A percentile compares a stretch with the other conserved stretches of the same genome.
Evolutionary conservation across 257 asterid genomes (phyloP).

Genomic region (Buddleja alternifolia): DNA sequence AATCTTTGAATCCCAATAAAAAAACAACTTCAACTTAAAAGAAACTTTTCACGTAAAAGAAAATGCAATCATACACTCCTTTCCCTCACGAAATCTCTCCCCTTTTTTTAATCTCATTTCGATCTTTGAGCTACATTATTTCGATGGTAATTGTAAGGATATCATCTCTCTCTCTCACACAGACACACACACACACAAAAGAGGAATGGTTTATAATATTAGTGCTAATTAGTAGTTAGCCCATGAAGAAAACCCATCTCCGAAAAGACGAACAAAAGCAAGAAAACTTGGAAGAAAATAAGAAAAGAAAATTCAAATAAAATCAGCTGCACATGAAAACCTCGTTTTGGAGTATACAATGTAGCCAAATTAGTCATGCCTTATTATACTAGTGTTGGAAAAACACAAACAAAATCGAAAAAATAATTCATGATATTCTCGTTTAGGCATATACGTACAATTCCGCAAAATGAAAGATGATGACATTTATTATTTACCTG

Average conservation of each 20-base stretch:
- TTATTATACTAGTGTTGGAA: not conserved
- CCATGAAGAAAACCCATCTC: not conserved
- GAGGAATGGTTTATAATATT: too few species aligned
- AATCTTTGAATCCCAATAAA: slow-evolving; percentile 41
- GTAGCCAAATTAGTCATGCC: slow-evolving; percentile 29
- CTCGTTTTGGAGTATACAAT: slow-evolving; percentile 31
- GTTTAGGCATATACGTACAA: too few species aligned
- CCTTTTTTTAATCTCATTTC: slow-evolving; percentile 34
- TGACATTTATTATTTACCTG: slow-evolving; percentile 61
- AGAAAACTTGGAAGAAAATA: not conserved
- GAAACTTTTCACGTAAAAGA: slow-evolving; percentile 47
- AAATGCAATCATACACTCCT: slow-evolving; percentile 55
- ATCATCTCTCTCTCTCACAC: not conserved
- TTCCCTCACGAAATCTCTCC: slow-evolving; percentile 28
- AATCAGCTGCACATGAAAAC: slow-evolving; percentile 15
- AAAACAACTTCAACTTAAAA: slow-evolving; percentile 38
- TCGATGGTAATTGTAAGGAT: not conserved
- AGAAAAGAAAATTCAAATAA: not conserved
- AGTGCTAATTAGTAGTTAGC: not conserved
- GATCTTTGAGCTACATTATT: slow-evolving; percentile 32
- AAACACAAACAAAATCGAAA: too few species aligned
- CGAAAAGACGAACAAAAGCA: not conserved
- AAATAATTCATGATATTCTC: too few species aligned
- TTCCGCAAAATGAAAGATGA: too few species aligned
- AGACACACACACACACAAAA: too few species aligned